These are phyloP conservation scores for Xerocomus brunneocitrinus DNA, from an alignment of 768 basidiomycete genomes.

Conservation along the genomic window DNA sequence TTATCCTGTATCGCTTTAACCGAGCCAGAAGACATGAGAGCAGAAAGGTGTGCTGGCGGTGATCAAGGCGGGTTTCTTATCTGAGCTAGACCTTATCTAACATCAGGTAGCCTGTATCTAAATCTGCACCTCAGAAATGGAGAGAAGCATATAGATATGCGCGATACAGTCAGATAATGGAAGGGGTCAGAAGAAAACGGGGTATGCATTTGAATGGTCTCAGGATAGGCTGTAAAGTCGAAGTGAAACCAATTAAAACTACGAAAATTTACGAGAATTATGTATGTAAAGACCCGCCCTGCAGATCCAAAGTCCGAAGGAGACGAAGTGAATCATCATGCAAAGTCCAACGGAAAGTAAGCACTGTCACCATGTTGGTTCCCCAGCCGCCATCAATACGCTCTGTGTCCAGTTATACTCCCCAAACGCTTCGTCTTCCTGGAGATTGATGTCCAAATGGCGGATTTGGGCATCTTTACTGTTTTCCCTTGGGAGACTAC, in stretches of 20 bases:
- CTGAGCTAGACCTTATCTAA: slow-evolving; percentile 13
- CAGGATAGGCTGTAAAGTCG: slow-evolving; percentile 4
- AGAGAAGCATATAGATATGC: no score
- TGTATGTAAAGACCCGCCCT: slow-evolving; percentile 26
- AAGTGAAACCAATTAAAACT: slow-evolving; percentile 17
- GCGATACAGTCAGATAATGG: not conserved
- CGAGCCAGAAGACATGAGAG: slow-evolving; percentile 40
- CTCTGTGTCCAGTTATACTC: slow-evolving; percentile 71
- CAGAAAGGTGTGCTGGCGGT: not conserved
- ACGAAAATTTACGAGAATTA: slow-evolving; percentile 7
- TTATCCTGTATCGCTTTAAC: slow-evolving; percentile 69
- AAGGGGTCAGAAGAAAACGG: slow-evolving; percentile 5
- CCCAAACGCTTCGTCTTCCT: slow-evolving; percentile 37
- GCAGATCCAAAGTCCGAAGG: slow-evolving; percentile 26
- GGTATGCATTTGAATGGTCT: slow-evolving; percentile 21
- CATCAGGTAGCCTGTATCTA: slow-evolving; percentile 15
- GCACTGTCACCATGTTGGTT: slow-evolving; percentile 31
- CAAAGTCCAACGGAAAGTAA: slow-evolving; percentile 3
- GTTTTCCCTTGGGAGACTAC: slow-evolving; percentile 18
- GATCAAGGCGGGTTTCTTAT: not conserved
- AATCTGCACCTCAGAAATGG: slow-evolving; percentile 4
- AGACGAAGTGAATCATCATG: slow-evolving; percentile 7
- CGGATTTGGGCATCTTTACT: slow-evolving; percentile 21
- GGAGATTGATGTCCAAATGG: slow-evolving; percentile 25
- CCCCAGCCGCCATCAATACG: slow-evolving; percentile 67